Percentiles rank a stretch among this genome's conserved stretches.
Conservation (phyloP, 31 red algal genomes). For the Asparagopsis taxiformis region DNA sequence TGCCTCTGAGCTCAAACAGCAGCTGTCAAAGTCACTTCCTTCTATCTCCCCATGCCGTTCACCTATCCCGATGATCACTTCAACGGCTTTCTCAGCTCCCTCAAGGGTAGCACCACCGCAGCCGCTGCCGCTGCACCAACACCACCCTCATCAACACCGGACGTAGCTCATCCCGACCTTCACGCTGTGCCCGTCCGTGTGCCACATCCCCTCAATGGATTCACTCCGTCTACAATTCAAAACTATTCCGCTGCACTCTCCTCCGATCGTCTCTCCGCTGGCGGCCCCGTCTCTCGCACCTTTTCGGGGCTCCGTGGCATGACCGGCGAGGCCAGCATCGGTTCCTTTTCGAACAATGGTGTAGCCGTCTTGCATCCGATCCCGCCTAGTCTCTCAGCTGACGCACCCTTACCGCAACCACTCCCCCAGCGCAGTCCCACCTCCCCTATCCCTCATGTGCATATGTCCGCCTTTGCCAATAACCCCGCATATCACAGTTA, state of each 20-base stretch:
- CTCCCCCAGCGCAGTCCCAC: too few relatives aligned
- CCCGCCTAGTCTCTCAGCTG: conserved; percentile 20
- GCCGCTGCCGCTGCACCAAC: too few relatives aligned
- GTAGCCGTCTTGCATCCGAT: conserved; percentile 24
- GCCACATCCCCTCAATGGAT: conserved; percentile 23
- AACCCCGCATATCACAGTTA: conserved; percentile 13
- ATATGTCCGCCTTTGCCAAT: conserved; percentile 23
- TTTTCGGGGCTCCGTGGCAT: not conserved
- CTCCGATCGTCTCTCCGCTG: conserved; percentile 12
- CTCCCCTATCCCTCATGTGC: conserved; percentile 30
- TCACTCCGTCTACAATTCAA: conserved; percentile 2
- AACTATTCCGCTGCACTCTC: conserved; percentile 15
- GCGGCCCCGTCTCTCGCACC: conserved; percentile 31
- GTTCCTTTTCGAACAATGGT: conserved; percentile 34
- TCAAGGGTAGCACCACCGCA: too few relatives aligned
- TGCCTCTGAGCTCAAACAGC: too few relatives aligned
- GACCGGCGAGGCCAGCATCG: conserved; percentile 3
- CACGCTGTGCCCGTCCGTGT: conserved; percentile 10
- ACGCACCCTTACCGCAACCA: conserved; percentile 13
- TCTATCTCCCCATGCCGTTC: too few relatives aligned
- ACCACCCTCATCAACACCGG: too few relatives aligned
- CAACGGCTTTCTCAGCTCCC: too few relatives aligned
- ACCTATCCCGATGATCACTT: too few relatives aligned
- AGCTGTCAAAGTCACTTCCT: too few relatives aligned
- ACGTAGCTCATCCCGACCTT: too few relatives aligned